phyloP scores from a whole-genome alignment of 257 asterid genomes.

The Osmanthus fragrans region DNA sequence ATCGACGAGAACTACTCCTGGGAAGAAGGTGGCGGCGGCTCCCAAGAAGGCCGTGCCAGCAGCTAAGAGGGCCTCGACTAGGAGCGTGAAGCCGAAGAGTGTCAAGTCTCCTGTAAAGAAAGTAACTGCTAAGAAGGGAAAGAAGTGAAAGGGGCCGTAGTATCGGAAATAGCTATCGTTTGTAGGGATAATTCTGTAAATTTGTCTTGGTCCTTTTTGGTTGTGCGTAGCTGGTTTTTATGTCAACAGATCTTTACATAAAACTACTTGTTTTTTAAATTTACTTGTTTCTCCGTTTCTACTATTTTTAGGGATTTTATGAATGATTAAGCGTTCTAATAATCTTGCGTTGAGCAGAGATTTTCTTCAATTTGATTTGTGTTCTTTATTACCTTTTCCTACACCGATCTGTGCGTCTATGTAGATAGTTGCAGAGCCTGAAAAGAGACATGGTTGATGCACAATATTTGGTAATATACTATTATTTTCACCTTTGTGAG shows the following conservation, averaged over 20 bases:
- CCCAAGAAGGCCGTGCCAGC: constrained; percentile 30
- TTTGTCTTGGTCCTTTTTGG: background rate
- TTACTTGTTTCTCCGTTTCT: background rate
- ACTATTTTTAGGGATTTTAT: background rate
- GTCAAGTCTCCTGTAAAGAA: constrained; percentile 43
- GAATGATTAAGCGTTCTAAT: background rate
- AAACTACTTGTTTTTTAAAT: background rate
- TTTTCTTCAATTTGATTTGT: background rate
- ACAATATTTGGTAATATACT: too few species aligned
- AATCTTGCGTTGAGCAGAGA: background rate
- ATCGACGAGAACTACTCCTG: constrained; percentile 45
- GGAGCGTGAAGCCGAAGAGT: constrained; percentile 26
- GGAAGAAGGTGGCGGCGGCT: constrained; percentile 16
- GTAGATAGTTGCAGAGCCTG: too few species aligned
- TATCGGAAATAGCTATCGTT: constrained; percentile 2
- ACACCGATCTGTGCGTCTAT: too few species aligned
- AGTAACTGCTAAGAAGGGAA: constrained; percentile 38
- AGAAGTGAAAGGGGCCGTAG: constrained; percentile 33
- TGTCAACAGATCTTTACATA: background rate
- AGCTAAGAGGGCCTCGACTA: constrained; percentile 32
- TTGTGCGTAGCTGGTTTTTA: background rate
- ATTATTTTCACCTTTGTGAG: too few species aligned
- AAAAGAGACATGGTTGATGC: too few species aligned
- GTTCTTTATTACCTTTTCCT: too few species aligned
- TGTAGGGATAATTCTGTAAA: constrained; percentile 56